Evolutionary conservation across 345 rosid species (phyloP).

Genomic region (Aurinia saxatilis): DNA sequence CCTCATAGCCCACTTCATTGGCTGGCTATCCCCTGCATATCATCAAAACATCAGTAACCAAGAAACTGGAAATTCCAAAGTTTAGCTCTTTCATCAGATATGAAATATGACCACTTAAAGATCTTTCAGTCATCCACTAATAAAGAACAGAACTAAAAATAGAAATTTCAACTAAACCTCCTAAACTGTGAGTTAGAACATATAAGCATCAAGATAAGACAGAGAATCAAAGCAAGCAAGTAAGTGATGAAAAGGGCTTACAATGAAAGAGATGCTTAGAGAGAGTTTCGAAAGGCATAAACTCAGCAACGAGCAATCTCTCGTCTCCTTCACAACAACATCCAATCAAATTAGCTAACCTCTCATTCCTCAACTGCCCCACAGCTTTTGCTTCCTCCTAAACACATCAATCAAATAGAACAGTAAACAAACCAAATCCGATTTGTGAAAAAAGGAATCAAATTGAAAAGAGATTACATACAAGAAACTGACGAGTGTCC

Average conservation of each 20-base stretch:
- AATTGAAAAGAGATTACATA: slow-evolving; percentile 16
- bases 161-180: background rate
- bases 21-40: slow-evolving; percentile 71
- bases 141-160: background rate
- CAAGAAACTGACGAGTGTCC: slow-evolving; percentile 79
- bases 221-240: background rate
- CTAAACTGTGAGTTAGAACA: background rate
- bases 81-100: background rate
- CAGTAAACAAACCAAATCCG: background rate
- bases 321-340: slow-evolving; percentile 82
- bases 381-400: slow-evolving; percentile 81
- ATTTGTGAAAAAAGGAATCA: background rate
- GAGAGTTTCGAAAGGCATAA: slow-evolving; percentile 82
- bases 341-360: slow-evolving; percentile 68
- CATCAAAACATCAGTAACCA: background rate
- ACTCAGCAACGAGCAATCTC: slow-evolving; percentile 77
- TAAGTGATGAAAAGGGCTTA: slow-evolving; percentile 14
- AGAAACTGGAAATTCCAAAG: background rate
- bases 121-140: background rate
- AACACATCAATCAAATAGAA: slow-evolving; percentile 13
- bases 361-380: slow-evolving; percentile 64
- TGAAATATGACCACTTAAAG: too few relatives aligned
- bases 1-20: slow-evolving; percentile 92
- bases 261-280: slow-evolving; percentile 89
- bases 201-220: background rate